Conservation (phyloP, 169 alveolate species). For the Eimeria brunetti region DNA sequence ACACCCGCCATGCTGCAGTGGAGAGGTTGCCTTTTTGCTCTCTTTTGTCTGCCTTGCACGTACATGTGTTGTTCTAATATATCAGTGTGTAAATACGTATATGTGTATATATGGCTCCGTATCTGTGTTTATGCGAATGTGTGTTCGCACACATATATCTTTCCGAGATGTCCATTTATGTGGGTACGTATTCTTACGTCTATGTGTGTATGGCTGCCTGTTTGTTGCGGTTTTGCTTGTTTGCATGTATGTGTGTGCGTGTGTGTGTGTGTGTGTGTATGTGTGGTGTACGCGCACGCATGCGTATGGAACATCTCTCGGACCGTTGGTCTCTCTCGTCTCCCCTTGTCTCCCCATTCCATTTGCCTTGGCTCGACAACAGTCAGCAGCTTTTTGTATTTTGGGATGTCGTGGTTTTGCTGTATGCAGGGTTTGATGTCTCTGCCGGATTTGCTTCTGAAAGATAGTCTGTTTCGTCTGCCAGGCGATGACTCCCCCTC, state of each 20-base stretch:
- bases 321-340: neutral
- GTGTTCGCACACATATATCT: neutral
- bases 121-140: neutral
- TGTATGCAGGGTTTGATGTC: slow-evolving; percentile 76
- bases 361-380: neutral
- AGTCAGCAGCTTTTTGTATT: neutral
- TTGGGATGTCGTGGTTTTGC: neutral
- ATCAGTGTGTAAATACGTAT: neutral
- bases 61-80: neutral
- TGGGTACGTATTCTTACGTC: neutral
- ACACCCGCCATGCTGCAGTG: neutral
- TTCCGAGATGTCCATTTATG: neutral
- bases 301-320: too few species aligned
- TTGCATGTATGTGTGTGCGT: neutral
- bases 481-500: neutral
- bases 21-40: neutral
- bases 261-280: neutral
- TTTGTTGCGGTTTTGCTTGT: neutral
- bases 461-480: slow-evolving; percentile 57
- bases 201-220: neutral
- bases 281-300: too few species aligned
- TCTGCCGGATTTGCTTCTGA: slow-evolving; percentile 79
- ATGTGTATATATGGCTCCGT: neutral
- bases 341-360: neutral
- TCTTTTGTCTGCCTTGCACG: too few species aligned